Evolutionary conservation across 2,329 filamentous ascomycete species (phyloP).

Genomic region (Helminthosporium solani): DNA sequence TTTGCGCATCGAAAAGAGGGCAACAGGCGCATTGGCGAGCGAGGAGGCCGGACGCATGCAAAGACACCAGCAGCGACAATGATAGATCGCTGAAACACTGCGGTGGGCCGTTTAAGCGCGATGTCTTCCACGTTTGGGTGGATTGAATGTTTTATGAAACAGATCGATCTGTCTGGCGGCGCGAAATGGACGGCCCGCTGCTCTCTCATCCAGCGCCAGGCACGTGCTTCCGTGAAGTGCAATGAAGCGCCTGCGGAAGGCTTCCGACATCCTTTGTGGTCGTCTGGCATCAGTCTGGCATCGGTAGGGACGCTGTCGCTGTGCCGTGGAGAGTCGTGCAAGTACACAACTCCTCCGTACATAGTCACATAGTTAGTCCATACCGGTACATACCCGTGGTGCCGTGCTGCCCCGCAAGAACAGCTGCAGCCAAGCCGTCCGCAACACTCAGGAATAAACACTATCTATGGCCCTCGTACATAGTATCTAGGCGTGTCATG

Average conservation of each 20-base stretch:
- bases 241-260: slow-evolving; percentile 2
- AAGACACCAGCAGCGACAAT: slow-evolving; percentile 5
- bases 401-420: background rate
- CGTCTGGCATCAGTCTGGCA: background rate
- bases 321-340: slow-evolving; percentile 1
- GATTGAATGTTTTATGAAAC: slow-evolving; percentile 17
- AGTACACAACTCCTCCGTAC: too few species aligned
- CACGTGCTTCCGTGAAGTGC: slow-evolving; percentile 8
- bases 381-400: too few species aligned
- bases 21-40: background rate
- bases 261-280: background rate
- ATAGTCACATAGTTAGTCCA: too few species aligned
- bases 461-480: too few species aligned
- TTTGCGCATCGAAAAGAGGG: background rate
- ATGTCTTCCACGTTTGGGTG: slow-evolving; percentile 4
- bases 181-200: slow-evolving; percentile 7
- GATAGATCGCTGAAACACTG: slow-evolving; percentile 2
- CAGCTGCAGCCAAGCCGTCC: background rate
- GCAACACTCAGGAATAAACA: background rate
- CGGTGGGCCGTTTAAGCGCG: slow-evolving; percentile 10
- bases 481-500: too few species aligned
- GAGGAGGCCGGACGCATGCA: background rate
- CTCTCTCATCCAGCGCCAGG: slow-evolving; percentile 12
- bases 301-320: background rate
- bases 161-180: slow-evolving; percentile 5